phyloP scores from a whole-genome alignment of 495 filamentous ascomycete species.

The Penicillium paxilli region DNA sequence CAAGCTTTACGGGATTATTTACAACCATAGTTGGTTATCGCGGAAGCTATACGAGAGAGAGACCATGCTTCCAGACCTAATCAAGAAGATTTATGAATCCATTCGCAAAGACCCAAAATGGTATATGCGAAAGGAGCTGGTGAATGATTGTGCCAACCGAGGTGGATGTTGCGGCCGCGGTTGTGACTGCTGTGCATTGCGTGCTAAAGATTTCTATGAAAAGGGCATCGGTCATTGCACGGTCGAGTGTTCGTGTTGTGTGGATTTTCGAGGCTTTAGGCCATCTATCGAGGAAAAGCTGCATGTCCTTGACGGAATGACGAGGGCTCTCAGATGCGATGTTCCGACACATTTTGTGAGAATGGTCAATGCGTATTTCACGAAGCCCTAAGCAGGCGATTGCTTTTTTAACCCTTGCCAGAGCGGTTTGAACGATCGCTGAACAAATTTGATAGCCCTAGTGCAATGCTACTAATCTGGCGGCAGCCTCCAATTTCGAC shows the following conservation, averaged over 20 bases:
- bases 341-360: too few species aligned
- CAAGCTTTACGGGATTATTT: background rate
- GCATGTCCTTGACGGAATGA: too few species aligned
- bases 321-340: too few species aligned
- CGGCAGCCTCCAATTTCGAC: too few species aligned
- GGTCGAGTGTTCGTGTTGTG: background rate
- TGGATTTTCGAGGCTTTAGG: background rate
- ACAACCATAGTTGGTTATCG: background rate
- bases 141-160: background rate
- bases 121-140: constrained; percentile 4
- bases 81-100: background rate
- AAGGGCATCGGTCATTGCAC: background rate
- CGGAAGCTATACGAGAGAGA: background rate
- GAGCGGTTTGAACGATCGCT: too few species aligned
- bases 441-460: too few species aligned
- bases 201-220: background rate
- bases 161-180: constrained; percentile 2
- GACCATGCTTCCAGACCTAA: background rate
- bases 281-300: background rate
- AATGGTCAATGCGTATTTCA: too few species aligned
- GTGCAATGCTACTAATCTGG: too few species aligned
- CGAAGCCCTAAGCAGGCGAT: too few species aligned
- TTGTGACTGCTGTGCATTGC: background rate
- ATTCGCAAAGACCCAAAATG: background rate
- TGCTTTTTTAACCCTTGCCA: too few species aligned